Conservation (phyloP, 2,329 filamentous ascomycete genomes). For the Fusarium brachygibbosum region DNA sequence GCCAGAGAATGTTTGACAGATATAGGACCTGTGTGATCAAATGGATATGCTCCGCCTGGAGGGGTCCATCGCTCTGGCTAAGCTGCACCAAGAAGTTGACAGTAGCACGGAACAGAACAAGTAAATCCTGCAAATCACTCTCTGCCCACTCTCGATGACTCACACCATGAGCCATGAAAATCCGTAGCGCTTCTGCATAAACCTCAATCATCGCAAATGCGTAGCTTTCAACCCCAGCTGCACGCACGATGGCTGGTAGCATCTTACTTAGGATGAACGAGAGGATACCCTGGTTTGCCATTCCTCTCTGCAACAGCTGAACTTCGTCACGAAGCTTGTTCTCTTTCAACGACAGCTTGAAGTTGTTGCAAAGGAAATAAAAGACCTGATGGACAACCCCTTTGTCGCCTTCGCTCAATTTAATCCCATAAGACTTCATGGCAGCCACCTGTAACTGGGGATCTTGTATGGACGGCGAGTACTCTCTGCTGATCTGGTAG, state of each 20-base stretch:
- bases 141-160: slow-evolving; percentile 56
- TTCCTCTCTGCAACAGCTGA: slow-evolving; percentile 61
- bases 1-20: slow-evolving; percentile 52
- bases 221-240: slow-evolving; percentile 52
- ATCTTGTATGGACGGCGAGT: slow-evolving; percentile 68
- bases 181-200: slow-evolving; percentile 61
- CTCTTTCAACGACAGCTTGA: slow-evolving; percentile 67
- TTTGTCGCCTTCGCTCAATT: slow-evolving; percentile 65
- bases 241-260: slow-evolving; percentile 66
- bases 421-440: slow-evolving; percentile 68
- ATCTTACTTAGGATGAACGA: slow-evolving; percentile 65
- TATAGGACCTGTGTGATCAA: slow-evolving; percentile 49
- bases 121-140: slow-evolving; percentile 52
- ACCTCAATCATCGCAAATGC: slow-evolving; percentile 65
- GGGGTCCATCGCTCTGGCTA: slow-evolving; percentile 21
- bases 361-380: slow-evolving; percentile 69
- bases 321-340: slow-evolving; percentile 63
- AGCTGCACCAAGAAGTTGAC: slow-evolving; percentile 49
- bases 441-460: slow-evolving; percentile 69
- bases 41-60: slow-evolving; percentile 48
- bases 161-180: slow-evolving; percentile 53
- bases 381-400: slow-evolving; percentile 65
- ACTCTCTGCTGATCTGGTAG: slow-evolving; percentile 68
- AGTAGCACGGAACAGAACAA: slow-evolving; percentile 52
- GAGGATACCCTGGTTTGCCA: slow-evolving; percentile 61